Evolutionary conservation across 1,284 basidiomycete genomes (phyloP).

Genomic region (Cryptococcus hybrid): DNA sequence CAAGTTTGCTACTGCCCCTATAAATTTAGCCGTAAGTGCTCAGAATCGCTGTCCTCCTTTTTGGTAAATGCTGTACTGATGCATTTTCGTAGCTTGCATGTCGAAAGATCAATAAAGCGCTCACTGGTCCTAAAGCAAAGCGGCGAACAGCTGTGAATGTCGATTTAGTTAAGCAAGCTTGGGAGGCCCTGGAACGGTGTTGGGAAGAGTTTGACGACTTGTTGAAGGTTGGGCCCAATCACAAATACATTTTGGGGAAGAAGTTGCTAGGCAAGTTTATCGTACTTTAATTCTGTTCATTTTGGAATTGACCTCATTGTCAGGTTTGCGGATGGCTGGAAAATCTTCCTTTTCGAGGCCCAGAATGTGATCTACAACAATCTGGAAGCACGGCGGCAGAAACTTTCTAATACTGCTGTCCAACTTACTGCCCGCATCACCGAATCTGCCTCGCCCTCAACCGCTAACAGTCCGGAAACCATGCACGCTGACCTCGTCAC

Average conservation of each 20-base stretch:
- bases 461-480: neutral
- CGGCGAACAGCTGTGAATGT: slow-evolving; percentile 62
- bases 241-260: slow-evolving; percentile 55
- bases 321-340: slow-evolving; percentile 72
- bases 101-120: slow-evolving; percentile 66
- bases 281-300: no score
- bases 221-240: slow-evolving; percentile 22
- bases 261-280: slow-evolving; percentile 58
- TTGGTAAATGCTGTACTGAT: neutral
- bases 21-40: slow-evolving; percentile 58
- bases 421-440: slow-evolving; percentile 23
- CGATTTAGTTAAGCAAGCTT: slow-evolving; percentile 64
- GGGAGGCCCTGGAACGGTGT: slow-evolving; percentile 72
- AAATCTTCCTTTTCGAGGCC: slow-evolving; percentile 46
- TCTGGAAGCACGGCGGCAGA: slow-evolving; percentile 38
- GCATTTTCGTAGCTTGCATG: slow-evolving; percentile 56
- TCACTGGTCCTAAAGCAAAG: slow-evolving; percentile 71
- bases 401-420: slow-evolving; percentile 7
- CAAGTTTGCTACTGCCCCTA: slow-evolving; percentile 60
- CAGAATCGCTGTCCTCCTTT: no score
- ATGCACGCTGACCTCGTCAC: slow-evolving; percentile 18
- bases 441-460: slow-evolving; percentile 4
- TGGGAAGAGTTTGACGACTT: slow-evolving; percentile 77
- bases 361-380: slow-evolving; percentile 45
- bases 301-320: no score